phyloP scores from a whole-genome alignment of 129 eudicot species.

The Calendula officinalis region DNA sequence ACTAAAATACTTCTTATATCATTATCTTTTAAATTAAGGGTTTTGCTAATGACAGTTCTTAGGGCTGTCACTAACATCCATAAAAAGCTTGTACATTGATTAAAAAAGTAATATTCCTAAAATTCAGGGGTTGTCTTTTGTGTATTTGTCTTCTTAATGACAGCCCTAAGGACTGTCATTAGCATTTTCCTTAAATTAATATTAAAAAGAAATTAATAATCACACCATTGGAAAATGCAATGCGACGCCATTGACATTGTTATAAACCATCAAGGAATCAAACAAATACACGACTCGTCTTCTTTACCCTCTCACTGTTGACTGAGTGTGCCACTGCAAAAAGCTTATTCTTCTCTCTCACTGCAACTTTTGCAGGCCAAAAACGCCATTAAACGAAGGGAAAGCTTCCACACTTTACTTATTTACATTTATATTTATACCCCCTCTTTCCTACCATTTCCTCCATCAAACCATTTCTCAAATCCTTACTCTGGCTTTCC shows the following conservation, averaged over 20 bases:
- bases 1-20: too few species aligned
- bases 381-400: conserved; percentile 35
- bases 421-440: conserved; percentile 16
- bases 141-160: too few species aligned
- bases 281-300: conserved; percentile 33
- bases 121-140: too few species aligned
- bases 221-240: conserved; percentile 28
- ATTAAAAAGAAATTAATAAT: neutral
- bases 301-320: conserved; percentile 15
- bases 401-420: conserved; percentile 25
- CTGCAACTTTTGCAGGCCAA: conserved; percentile 33
- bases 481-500: conserved; percentile 28
- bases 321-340: conserved; percentile 24
- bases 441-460: neutral
- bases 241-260: conserved; percentile 40
- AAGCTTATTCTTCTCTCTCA: conserved; percentile 37
- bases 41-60: too few species aligned
- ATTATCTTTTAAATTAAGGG: too few species aligned
- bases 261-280: conserved; percentile 33
- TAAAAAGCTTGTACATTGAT: too few species aligned
- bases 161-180: too few species aligned
- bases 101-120: too few species aligned
- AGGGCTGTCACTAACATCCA: too few species aligned
- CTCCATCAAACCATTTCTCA: neutral
- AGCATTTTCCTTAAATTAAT: neutral